Conservation (phyloP, 2,329 filamentous ascomycete genomes). For the Neonectria ditissima region DNA sequence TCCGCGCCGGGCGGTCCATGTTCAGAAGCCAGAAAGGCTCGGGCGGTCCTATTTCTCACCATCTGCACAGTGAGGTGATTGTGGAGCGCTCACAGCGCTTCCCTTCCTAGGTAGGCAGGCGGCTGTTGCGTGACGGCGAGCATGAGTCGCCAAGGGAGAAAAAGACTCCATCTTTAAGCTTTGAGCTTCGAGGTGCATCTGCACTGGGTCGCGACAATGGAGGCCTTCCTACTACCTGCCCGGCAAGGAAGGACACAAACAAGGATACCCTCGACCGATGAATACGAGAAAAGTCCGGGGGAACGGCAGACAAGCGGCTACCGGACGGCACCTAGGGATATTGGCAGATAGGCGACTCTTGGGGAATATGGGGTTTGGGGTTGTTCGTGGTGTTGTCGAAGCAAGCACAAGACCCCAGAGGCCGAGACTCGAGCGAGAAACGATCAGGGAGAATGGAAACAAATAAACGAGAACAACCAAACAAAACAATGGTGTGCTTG, state of each 20-base stretch:
- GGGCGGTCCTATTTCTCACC: slow-evolving; percentile 9
- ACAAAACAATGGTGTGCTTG: background rate
- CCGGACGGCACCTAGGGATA: slow-evolving; percentile 10
- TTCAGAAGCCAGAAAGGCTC: slow-evolving; percentile 1
- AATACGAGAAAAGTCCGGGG: slow-evolving; percentile 29
- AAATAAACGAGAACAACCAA: slow-evolving; percentile 10
- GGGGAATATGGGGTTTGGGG: slow-evolving; percentile 17
- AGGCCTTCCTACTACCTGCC: slow-evolving; percentile 16
- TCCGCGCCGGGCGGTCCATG: slow-evolving; percentile 22
- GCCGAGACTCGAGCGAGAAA: slow-evolving; percentile 5
- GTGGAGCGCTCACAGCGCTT: slow-evolving; percentile 25
- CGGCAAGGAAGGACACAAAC: slow-evolving; percentile 6
- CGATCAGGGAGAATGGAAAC: slow-evolving; percentile 11
- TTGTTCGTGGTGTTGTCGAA: background rate
- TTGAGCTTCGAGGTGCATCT: slow-evolving; percentile 8
- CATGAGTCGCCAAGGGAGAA: background rate
- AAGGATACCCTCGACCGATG: slow-evolving; percentile 24
- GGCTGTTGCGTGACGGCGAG: slow-evolving; percentile 10
- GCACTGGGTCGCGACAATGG: slow-evolving; percentile 9
- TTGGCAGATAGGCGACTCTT: slow-evolving; percentile 21
- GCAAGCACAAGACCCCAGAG: background rate
- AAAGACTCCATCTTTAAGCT: slow-evolving; percentile 15
- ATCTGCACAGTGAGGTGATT: slow-evolving; percentile 16
- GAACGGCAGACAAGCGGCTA: slow-evolving; percentile 20
- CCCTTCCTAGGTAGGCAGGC: slow-evolving; percentile 25